A percentile compares a stretch with the other conserved stretches of the same genome.
Evolutionary conservation across 768 basidiomycete species (phyloP).

Genomic region (Cystobasidiopsis lactophilus): DNA sequence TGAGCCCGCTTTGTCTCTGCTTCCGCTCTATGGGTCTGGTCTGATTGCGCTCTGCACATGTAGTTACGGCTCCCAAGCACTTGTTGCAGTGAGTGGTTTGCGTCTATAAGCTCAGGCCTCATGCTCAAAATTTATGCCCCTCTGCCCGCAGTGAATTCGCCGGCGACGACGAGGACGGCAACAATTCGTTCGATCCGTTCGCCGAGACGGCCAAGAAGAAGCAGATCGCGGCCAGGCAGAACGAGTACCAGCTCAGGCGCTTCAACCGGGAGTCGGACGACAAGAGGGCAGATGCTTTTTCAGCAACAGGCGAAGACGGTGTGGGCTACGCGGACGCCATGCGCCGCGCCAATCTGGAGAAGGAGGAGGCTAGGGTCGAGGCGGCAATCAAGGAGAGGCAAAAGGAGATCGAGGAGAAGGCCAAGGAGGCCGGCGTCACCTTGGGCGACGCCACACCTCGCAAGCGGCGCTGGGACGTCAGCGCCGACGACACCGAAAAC

Average conservation of each 20-base stretch:
- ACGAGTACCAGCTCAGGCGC: conserved; percentile 80
- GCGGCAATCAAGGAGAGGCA: conserved; percentile 74
- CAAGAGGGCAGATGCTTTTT: conserved; percentile 23
- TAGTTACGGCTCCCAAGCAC: conserved; percentile 63
- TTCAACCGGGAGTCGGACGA: conserved; percentile 65
- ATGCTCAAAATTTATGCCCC: too few relatives aligned
- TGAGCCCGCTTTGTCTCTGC: neutral
- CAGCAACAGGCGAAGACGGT: conserved; percentile 47
- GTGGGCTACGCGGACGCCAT: conserved; percentile 94
- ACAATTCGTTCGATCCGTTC: conserved; percentile 27
- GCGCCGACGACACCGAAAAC: conserved; percentile 14
- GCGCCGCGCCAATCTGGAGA: conserved; percentile 70
- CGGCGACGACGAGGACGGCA: conserved; percentile 75
- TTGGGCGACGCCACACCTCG: conserved; percentile 40
- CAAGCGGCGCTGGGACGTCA: conserved; percentile 62
- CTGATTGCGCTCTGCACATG: neutral
- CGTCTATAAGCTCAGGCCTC: too few relatives aligned
- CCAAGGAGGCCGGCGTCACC: conserved; percentile 49
- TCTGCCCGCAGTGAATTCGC: conserved; percentile 92
- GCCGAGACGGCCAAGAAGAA: conserved; percentile 79
- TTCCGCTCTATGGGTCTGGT: neutral
- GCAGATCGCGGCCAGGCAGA: conserved; percentile 80
- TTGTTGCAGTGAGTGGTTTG: too few relatives aligned
- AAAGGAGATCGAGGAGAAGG: conserved; percentile 47
- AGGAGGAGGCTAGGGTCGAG: conserved; percentile 48